phyloP scores from a whole-genome alignment of 495 filamentous ascomycete genomes.

The Umbilicaria muhlenbergii region DNA sequence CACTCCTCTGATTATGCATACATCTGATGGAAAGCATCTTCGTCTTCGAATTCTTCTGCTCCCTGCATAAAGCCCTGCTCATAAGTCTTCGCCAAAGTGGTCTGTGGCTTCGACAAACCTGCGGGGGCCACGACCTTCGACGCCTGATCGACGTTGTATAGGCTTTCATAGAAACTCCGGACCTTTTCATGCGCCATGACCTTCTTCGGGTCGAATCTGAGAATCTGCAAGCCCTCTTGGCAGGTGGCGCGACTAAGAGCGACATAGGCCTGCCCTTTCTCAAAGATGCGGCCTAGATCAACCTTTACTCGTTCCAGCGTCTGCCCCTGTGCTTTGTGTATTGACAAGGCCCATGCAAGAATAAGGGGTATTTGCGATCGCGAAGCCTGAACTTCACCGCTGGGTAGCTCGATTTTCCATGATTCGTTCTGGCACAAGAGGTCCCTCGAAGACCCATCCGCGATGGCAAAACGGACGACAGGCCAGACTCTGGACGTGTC shows the following conservation, averaged over 20 bases:
- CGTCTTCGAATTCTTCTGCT: conserved; percentile 22
- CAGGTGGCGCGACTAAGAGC: conserved; percentile 61
- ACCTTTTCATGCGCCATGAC: conserved; percentile 92
- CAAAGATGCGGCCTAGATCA: conserved; percentile 80
- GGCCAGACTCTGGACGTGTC: conserved; percentile 45
- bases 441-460: conserved; percentile 62
- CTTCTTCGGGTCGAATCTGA: conserved; percentile 75
- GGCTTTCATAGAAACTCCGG: conserved; percentile 62
- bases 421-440: conserved; percentile 72
- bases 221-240: conserved; percentile 76
- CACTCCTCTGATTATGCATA: conserved; percentile 8
- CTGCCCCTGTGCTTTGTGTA: conserved; percentile 97
- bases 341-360: conserved; percentile 89
- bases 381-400: conserved; percentile 81
- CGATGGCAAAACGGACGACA: conserved; percentile 61
- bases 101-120: not conserved
- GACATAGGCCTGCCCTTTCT: conserved; percentile 66
- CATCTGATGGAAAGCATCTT: conserved; percentile 15
- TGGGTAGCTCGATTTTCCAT: conserved; percentile 96
- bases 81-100: conserved; percentile 2
- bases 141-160: conserved; percentile 35
- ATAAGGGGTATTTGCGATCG: conserved; percentile 55
- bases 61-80: conserved; percentile 7
- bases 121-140: no score
- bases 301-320: conserved; percentile 92